A percentile compares a stretch with the other conserved stretches of the same genome.
Evolutionary conservation across 2,329 filamentous ascomycete genomes (phyloP).

Genomic region (Immersiporthe knoxdaviesiana): DNA sequence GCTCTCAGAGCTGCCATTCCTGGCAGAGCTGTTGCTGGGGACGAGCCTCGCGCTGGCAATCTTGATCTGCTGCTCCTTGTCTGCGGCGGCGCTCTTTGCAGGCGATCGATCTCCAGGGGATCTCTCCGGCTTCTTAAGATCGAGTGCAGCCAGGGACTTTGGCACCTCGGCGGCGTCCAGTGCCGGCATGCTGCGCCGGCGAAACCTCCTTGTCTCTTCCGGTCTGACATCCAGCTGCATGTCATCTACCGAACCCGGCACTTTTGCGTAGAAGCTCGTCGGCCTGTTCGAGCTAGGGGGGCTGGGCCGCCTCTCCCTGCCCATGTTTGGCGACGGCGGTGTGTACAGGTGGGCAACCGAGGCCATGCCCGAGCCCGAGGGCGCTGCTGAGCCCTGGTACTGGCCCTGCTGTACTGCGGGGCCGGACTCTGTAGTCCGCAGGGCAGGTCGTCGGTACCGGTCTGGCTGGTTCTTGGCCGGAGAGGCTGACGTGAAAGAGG

Average conservation of each 20-base stretch:
- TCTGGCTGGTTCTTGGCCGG: conserved; percentile 74
- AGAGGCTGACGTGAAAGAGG: conserved; percentile 60
- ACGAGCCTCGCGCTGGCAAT: conserved; percentile 39
- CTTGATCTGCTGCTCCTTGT: conserved; percentile 45
- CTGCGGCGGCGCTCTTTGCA: conserved; percentile 36
- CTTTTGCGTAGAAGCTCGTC: conserved; percentile 54
- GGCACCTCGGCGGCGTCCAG: conserved; percentile 52
- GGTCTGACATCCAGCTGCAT: conserved; percentile 63
- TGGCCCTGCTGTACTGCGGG: conserved; percentile 36
- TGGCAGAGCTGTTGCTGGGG: conserved; percentile 40
- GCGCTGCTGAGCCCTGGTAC: conserved; percentile 43
- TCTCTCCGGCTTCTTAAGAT: conserved; percentile 42
- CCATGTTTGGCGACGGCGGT: conserved; percentile 42
- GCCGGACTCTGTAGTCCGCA: conserved; percentile 58
- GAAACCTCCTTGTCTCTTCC: conserved; percentile 75
- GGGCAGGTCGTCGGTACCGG: conserved; percentile 73
- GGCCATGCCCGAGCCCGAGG: conserved; percentile 58
- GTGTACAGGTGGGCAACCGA: conserved; percentile 60
- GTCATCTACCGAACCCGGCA: conserved; percentile 65
- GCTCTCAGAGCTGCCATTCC: conserved; percentile 68
- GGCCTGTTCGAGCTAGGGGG: conserved; percentile 49
- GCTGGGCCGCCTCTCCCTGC: conserved; percentile 38
- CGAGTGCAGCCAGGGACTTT: conserved; percentile 43
- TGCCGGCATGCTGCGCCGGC: conserved; percentile 81
- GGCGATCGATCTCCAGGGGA: conserved; percentile 38